phyloP scores from a whole-genome alignment of 1,284 basidiomycete species.

The Rhodotorula sp. region DNA sequence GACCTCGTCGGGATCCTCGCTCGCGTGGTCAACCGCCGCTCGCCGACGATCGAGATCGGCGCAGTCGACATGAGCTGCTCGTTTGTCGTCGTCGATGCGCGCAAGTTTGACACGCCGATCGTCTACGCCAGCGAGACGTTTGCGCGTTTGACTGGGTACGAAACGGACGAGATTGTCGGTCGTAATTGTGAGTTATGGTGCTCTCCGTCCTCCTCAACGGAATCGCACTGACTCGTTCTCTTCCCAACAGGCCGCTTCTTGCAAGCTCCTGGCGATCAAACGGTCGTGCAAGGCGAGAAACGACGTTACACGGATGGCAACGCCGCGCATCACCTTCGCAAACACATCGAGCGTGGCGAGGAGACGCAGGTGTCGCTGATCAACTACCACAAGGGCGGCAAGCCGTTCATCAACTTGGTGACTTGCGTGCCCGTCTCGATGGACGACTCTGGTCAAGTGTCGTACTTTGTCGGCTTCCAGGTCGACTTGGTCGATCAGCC shows the following conservation, averaged over 20 bases:
- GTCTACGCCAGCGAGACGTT: conserved; percentile 84
- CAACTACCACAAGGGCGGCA: conserved; percentile 82
- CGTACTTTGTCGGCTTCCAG: conserved; percentile 84
- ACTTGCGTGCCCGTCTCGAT: conserved; percentile 58
- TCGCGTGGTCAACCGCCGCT: conserved; percentile 68
- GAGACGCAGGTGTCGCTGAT: conserved; percentile 84
- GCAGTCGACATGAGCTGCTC: conserved; percentile 88
- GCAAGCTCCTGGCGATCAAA: conserved; percentile 69
- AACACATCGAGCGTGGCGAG: conserved; percentile 65
- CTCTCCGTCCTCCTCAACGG: conserved; percentile 50
- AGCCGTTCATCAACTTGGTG: conserved; percentile 59
- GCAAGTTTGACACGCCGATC: conserved; percentile 75
- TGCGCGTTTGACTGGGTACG: conserved; percentile 76
- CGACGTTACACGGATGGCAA: conserved; percentile 67
- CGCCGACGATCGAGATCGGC: conserved; percentile 74
- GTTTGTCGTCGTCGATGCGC: conserved; percentile 81
- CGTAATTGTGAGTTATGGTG: conserved; percentile 21
- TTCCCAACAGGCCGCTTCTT: conserved; percentile 63
- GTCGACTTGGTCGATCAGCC: conserved; percentile 80
- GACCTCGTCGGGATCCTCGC: conserved; percentile 79
- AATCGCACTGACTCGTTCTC: conserved; percentile 59
- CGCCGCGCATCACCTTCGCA: conserved; percentile 61
- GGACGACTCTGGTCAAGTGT: conserved; percentile 59
- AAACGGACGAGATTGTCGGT: conserved; percentile 52
- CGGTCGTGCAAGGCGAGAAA: conserved; percentile 56